Conservation (phyloP, 2,329 filamentous ascomycete species). For the Cryphonectria radicalis region DNA sequence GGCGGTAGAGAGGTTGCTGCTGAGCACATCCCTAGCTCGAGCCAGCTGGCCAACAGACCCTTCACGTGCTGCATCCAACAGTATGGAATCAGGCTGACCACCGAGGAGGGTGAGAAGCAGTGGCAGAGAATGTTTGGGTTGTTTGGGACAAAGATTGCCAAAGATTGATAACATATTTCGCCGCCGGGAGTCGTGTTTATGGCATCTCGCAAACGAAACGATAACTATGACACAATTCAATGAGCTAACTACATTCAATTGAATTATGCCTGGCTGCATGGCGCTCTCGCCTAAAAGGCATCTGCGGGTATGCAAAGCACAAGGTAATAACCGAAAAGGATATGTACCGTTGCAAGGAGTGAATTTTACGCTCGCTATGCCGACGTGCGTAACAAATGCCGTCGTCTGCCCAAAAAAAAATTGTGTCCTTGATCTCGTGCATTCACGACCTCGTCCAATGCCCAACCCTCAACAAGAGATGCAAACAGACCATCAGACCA, state of each 20-base stretch:
- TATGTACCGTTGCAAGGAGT: conserved; percentile 14
- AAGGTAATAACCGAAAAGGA: neutral
- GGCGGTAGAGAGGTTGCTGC: conserved; percentile 29
- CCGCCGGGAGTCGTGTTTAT: neutral
- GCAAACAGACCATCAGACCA: neutral
- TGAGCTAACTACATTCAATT: neutral
- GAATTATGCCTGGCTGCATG: neutral
- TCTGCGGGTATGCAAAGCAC: neutral
- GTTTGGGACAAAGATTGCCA: conserved; percentile 64
- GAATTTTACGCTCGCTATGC: neutral
- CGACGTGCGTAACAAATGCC: neutral
- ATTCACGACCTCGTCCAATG: neutral
- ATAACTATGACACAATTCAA: neutral
- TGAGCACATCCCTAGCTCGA: conserved; percentile 20
- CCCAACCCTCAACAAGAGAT: neutral
- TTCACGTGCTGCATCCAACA: conserved; percentile 74
- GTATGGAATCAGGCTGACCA: conserved; percentile 62
- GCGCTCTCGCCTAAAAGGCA: neutral
- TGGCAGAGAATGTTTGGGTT: conserved; percentile 69
- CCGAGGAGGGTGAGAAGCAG: conserved; percentile 45
- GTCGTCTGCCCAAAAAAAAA: neutral
- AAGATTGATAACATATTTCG: neutral
- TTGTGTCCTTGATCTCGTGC: conserved; percentile 1
- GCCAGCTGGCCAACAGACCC: conserved; percentile 55
- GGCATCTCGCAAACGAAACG: neutral